Conservation (phyloP, 192 early-diverging fungal species). For the Backusella luteola region DNA sequence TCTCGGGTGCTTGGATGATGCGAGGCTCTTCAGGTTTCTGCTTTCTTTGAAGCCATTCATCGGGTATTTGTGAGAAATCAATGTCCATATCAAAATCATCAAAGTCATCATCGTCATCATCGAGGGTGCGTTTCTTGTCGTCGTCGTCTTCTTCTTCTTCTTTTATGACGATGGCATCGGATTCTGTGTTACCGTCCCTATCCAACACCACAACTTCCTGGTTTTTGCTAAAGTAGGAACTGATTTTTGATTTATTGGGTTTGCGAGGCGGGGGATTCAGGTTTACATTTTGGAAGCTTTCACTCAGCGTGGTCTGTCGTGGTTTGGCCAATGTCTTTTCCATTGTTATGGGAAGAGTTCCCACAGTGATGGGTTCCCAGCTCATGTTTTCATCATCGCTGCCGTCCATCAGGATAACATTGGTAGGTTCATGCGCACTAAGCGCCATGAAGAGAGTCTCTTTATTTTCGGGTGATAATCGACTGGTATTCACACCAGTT, state of each 20-base stretch:
- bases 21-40: background rate
- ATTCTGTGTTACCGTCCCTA: background rate
- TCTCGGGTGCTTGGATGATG: background rate
- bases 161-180: background rate
- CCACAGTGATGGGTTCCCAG: slow-evolving; percentile 8
- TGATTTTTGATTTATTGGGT: background rate
- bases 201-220: background rate
- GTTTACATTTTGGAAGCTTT: background rate
- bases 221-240: background rate
- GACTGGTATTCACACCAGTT: slow-evolving; percentile 17
- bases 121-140: background rate
- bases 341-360: background rate
- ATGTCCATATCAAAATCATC: slow-evolving; percentile 38
- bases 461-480: slow-evolving; percentile 20
- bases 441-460: slow-evolving; percentile 27
- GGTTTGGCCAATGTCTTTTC: background rate
- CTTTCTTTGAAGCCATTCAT: slow-evolving; percentile 32
- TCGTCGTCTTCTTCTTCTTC: background rate
- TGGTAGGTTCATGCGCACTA: slow-evolving; percentile 29
- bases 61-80: slow-evolving; percentile 34
- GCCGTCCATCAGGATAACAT: slow-evolving; percentile 24
- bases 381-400: slow-evolving; percentile 28
- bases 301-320: background rate
- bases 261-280: too few species aligned
- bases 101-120: background rate